These are phyloP conservation scores for Mycena rosella DNA, from an alignment of 768 basidiomycete species.

Conservation along the genomic window DNA sequence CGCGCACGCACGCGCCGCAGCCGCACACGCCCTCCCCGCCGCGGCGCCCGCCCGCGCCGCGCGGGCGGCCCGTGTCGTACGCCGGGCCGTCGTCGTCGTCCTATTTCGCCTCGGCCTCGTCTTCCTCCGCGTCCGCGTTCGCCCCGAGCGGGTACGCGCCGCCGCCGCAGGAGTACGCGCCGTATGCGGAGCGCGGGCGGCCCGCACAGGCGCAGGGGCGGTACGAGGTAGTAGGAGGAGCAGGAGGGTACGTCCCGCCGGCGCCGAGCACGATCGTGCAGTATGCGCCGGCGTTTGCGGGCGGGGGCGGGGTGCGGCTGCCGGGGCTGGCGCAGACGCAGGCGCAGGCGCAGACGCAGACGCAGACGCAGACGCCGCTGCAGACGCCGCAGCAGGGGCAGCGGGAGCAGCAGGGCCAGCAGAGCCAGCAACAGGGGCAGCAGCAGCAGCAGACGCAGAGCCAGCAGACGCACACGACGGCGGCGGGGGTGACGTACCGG, in stretches of 20 bases:
- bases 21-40: no score
- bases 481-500: not conserved
- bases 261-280: constrained; percentile 36
- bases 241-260: constrained; percentile 28
- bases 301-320: no score
- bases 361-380: not conserved
- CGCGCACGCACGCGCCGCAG: no score
- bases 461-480: no score
- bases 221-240: no score
- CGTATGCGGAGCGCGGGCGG: not conserved
- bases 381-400: not conserved
- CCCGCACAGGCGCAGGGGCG: not conserved
- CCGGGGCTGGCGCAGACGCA: not conserved
- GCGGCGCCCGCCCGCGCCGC: not conserved
- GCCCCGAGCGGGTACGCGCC: no score
- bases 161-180: not conserved
- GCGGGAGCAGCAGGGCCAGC: no score
- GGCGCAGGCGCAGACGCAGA: not conserved
- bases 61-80: constrained; percentile 28
- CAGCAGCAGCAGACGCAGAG: not conserved
- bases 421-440: no score
- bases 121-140: not conserved
- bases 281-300: constrained; percentile 24
- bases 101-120: not conserved
- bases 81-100: constrained; percentile 13